Conservation (phyloP, 1,284 basidiomycete genomes). For the Microbotryomycetes sp. region DNA sequence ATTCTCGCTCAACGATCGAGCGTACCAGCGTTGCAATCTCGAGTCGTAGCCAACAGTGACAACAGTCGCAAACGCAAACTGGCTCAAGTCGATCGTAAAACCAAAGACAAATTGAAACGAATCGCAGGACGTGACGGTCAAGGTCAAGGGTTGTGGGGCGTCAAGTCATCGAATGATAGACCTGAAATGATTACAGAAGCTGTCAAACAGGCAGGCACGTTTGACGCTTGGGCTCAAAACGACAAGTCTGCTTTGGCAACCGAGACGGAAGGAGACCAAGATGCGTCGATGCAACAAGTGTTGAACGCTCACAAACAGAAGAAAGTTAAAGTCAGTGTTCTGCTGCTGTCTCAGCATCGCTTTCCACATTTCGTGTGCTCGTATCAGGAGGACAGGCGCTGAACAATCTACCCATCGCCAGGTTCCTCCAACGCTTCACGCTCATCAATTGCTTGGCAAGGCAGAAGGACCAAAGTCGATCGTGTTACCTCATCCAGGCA, state of each 20-base stretch:
- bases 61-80: conserved; percentile 57
- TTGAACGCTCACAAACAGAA: not conserved
- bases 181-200: conserved; percentile 49
- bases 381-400: too few species aligned
- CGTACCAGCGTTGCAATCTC: conserved; percentile 55
- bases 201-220: conserved; percentile 61
- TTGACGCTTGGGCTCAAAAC: conserved; percentile 61
- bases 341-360: not conserved
- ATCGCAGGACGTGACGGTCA: conserved; percentile 62
- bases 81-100: conserved; percentile 73
- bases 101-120: conserved; percentile 68
- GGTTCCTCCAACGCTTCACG: conserved; percentile 23
- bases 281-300: conserved; percentile 43
- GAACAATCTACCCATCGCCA: conserved; percentile 6
- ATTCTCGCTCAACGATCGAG: conserved; percentile 78
- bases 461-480: conserved; percentile 52
- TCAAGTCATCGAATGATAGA: conserved; percentile 58
- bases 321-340: conserved; percentile 18
- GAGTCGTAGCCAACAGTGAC: conserved; percentile 20
- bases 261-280: conserved; percentile 46
- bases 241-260: conserved; percentile 34
- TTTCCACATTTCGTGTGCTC: not conserved
- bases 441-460: conserved; percentile 31
- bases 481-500: conserved; percentile 69
- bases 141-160: conserved; percentile 55